Percentiles rank a stretch among this genome's conserved stretches.
Conservation (phyloP, 257 asterid genomes). For the Eustoma russellianum region DNA sequence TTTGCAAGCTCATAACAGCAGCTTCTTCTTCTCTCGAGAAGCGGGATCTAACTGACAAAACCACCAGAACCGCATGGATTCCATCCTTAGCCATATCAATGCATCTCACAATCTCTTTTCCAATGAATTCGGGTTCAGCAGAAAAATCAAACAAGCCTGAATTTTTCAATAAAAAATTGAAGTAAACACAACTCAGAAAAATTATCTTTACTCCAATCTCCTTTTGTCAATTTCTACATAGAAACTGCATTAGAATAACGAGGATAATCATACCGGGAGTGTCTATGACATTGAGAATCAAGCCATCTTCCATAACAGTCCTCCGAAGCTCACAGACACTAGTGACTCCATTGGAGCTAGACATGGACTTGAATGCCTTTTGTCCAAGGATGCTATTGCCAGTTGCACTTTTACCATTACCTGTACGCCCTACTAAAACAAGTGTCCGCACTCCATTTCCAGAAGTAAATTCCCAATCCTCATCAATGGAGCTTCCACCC, state of each 20-base stretch:
- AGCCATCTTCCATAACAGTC: constrained; percentile 46
- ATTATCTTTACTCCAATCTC: background rate
- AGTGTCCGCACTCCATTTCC: constrained; percentile 42
- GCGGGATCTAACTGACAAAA: constrained; percentile 62
- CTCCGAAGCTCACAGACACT: constrained; percentile 63
- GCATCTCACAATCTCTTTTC: constrained; percentile 66
- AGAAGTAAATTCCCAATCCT: constrained; percentile 72
- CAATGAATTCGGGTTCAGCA: constrained; percentile 34
- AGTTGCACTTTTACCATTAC: constrained; percentile 91
- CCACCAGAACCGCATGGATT: constrained; percentile 80
- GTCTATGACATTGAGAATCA: constrained; percentile 64
- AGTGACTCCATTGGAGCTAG: constrained; percentile 82
- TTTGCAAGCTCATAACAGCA: constrained; percentile 49
- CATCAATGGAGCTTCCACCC: constrained; percentile 69
- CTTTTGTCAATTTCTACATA: background rate
- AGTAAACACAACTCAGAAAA: background rate
- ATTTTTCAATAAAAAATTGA: background rate
- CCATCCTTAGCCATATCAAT: constrained; percentile 85
- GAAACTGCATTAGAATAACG: background rate
- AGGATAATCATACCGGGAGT: constrained; percentile 51
- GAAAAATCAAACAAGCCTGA: constrained; percentile 61
- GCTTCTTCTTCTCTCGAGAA: constrained; percentile 70
- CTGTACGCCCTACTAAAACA: constrained; percentile 79
- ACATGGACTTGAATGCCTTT: constrained; percentile 58
- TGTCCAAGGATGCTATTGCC: constrained; percentile 69